Base-by-base conservation (phyloP, 495 filamentous ascomycete species). In the Penicillium pulvis region DNA sequence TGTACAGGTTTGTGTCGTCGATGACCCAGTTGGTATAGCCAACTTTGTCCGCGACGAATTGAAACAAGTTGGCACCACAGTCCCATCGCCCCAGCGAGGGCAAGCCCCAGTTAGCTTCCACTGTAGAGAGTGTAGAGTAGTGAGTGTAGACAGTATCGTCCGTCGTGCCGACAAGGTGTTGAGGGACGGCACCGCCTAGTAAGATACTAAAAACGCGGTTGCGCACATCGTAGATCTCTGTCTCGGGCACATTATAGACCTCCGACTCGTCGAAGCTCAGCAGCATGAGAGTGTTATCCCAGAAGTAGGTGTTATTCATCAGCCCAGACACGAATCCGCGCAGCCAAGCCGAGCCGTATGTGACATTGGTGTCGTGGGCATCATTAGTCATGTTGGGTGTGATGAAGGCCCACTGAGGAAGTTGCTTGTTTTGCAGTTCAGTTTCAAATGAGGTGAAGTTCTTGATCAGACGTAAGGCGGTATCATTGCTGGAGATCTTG, bases 401-500 rank as follows among this genome's bases (percentile, higher is more conserved):
- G 53, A 89, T 81, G 68, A 89, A 88, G 57, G 82, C 81, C 84
- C 83, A 89, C 64, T 90, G 87, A 6, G 86, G 87, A 6, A 90
- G 76, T 30, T 69, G 76, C 47, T 81, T 65, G 31, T 73, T 69
- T 45, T 75, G 69, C 17, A 88, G 67, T 51, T 88, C 86, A 28
- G 79, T 64, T 26, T 74, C 62, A 63, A 89, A 87, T 39, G 75
- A 73, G 35, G 82, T 84, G 57, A 86, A 77, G 67, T 85, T 87
- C 75, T 90, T 88, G 67, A 86, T 82, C 53, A 79, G 72, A 12
- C 77, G 72, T 5, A 84, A 65, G 16, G 85, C 79, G 19, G 81
- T 76, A 11, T 69, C 61, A 48, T 81, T 78, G 44, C 67, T 65
- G 19, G 81, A 73, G 36, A 87, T 77, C 30, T 74, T 77, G 63